These are phyloP conservation scores for Infundibulicybe gibba DNA, from an alignment of 768 basidiomycete genomes.

Conservation along the genomic window DNA sequence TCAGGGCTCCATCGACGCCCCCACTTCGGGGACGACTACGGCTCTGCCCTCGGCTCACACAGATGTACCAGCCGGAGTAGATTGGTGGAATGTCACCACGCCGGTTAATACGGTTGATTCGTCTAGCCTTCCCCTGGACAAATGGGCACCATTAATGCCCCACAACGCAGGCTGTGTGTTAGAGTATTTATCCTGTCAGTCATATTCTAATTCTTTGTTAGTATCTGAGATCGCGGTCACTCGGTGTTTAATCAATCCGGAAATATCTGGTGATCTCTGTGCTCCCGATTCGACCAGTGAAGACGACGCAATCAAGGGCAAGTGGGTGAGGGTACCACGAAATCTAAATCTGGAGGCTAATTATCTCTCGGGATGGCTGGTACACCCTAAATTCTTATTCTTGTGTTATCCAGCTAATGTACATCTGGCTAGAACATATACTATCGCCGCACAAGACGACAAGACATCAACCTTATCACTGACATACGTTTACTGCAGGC, in stretches of 20 bases:
- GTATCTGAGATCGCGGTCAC: conserved; percentile 81
- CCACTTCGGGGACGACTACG: conserved; percentile 9
- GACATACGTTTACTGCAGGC: conserved; percentile 64
- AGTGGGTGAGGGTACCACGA: conserved; percentile 86
- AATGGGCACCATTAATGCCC: conserved; percentile 73
- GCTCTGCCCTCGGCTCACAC: conserved; percentile 7
- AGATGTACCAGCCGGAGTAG: conserved; percentile 31
- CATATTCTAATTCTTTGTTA: conserved; percentile 19
- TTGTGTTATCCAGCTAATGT: neutral
- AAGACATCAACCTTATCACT: conserved; percentile 77
- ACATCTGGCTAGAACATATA: conserved; percentile 49
- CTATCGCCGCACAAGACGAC: conserved; percentile 81
- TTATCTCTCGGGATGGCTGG: conserved; percentile 50
- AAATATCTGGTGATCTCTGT: conserved; percentile 56
- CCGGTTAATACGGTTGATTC: conserved; percentile 42
- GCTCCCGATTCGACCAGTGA: conserved; percentile 65
- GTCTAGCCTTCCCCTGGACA: conserved; percentile 75
- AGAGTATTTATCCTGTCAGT: neutral
- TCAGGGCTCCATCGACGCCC: conserved; percentile 8
- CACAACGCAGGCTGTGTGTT: conserved; percentile 77
- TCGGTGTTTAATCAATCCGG: conserved; percentile 64
- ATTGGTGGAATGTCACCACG: conserved; percentile 68
- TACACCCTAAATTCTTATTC: neutral
- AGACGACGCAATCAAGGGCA: conserved; percentile 72
- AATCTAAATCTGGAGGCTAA: conserved; percentile 71